A percentile compares a stretch with the other conserved stretches of the same genome.
These are phyloP conservation scores for Saksenaea vasiformis DNA, from an alignment of 371 early-diverging fungal species.

Conservation along the genomic window DNA sequence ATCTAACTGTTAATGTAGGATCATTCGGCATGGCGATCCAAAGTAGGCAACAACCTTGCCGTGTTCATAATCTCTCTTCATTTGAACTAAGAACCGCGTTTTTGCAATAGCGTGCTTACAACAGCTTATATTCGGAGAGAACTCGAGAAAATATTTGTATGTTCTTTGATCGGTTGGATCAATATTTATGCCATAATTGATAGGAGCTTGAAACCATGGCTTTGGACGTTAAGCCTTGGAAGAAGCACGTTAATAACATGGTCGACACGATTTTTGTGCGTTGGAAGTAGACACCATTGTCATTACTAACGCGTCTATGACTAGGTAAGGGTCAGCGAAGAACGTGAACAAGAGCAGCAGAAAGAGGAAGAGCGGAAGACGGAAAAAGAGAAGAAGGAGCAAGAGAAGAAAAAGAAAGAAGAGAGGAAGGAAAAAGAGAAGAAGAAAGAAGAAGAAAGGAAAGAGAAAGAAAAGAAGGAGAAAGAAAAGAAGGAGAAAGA, in stretches of 20 bases:
- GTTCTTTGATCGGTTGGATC: background rate
- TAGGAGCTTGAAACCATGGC: slow-evolving; percentile 25
- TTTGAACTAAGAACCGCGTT: slow-evolving; percentile 5
- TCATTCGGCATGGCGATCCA: slow-evolving; percentile 21
- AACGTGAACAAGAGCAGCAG: background rate
- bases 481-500: slow-evolving; percentile 8
- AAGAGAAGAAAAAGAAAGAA: slow-evolving; percentile 8
- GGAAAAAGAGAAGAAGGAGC: slow-evolving; percentile 9
- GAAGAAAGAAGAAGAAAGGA: too few relatives aligned
- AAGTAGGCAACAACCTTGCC: slow-evolving; percentile 12
- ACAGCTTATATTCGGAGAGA: background rate
- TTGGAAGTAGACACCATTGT: background rate
- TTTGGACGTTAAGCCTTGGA: slow-evolving; percentile 29
- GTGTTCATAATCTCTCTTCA: background rate
- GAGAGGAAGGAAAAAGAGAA: too few relatives aligned
- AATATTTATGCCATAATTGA: background rate
- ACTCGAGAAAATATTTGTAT: background rate
- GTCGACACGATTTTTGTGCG: slow-evolving; percentile 29
- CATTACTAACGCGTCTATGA: background rate
- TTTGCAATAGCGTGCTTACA: slow-evolving; percentile 9
- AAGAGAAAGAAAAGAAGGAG: background rate
- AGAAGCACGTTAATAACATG: slow-evolving; percentile 16
- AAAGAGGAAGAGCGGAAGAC: slow-evolving; percentile 6
- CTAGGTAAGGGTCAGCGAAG: background rate
- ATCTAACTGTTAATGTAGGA: background rate